Evolutionary conservation across 73 alveolate genomes (phyloP), one percentile per base, ranked within the genome.

Genomic region (Strombidium stylifer): DNA sequence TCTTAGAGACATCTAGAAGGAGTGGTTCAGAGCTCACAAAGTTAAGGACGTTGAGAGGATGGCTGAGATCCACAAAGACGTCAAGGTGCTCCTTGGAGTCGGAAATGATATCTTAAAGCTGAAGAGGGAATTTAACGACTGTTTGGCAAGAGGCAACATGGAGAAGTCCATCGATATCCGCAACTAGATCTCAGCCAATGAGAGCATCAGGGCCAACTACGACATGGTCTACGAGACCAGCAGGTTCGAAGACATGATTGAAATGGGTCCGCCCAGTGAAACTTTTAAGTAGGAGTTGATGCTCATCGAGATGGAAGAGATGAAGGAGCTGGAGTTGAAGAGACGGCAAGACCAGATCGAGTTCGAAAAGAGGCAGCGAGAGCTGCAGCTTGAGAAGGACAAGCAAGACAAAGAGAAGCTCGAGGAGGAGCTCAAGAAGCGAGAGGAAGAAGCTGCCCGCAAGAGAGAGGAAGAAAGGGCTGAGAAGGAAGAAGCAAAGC

Each of bases 201-300:
- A 89, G 28, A 66, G 60, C n/a, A 81, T 58, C 66, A 76, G 99
- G 80, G 99, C 92, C 69, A 68, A 82, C 24, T 86, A 83, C 44
- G 99, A 95, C 87, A 96, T 97, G n/a, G 81, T 91, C 47, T 95
- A 95, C 85, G 99, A 95, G 76, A 95, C 99, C 2, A 52, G 89
- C 8, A 56, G 99, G 65, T 95, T 93, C 85, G 97, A 90, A 73
- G 86, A 82, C 50, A 95, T 95, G 99, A 90, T 95, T 26, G 75
- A 4, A 67, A 25, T 76, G 92, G 72, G 86, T 80, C 35, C 42
- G n/a, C 42, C 10, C 42, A 4, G n/a, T 6, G 42, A 10, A 32
- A 4, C 10, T 10, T 32, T 10, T 6, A 73, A 54, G 46, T 74
- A 77, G 76, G 45, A 67, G 68, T 36, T 37, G 53, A 27, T 89